Percentiles rank a stretch among this genome's conserved stretches.
Conservation (phyloP, 2,329 filamentous ascomycete species). For the Stagonosporopsis chrysanthemi region DNA sequence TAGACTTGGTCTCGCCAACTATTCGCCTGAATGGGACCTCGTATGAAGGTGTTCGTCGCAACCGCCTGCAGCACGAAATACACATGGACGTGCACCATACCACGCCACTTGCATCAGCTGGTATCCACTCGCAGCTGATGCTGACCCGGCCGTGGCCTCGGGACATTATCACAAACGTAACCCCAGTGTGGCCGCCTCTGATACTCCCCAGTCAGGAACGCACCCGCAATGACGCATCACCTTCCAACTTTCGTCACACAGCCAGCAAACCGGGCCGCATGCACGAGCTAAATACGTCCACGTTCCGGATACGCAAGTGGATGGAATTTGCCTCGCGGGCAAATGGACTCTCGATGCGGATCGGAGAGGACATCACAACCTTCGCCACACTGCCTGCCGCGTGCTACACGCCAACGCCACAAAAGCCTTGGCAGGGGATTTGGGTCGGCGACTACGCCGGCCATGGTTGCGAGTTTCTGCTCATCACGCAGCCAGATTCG, state of each 20-base stretch:
- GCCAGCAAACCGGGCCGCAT: slow-evolving; percentile 61
- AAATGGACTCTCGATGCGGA: slow-evolving; percentile 47
- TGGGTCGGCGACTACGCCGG: slow-evolving; percentile 91
- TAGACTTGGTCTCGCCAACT: slow-evolving; percentile 79
- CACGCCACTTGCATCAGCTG: slow-evolving; percentile 31
- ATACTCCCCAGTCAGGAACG: slow-evolving; percentile 70
- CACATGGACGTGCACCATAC: slow-evolving; percentile 54
- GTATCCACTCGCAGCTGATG: slow-evolving; percentile 71
- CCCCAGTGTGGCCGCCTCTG: slow-evolving; percentile 75
- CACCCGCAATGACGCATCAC: slow-evolving; percentile 58
- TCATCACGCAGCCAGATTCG: slow-evolving; percentile 77
- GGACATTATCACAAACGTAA: slow-evolving; percentile 48
- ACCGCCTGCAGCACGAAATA: slow-evolving; percentile 60
- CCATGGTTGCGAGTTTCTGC: slow-evolving; percentile 87
- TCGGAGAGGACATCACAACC: slow-evolving; percentile 63
- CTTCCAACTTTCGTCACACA: slow-evolving; percentile 52
- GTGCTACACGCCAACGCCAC: slow-evolving; percentile 79
- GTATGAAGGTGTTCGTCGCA: slow-evolving; percentile 36
- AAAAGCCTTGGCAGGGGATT: slow-evolving; percentile 87
- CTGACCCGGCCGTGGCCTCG: slow-evolving; percentile 64
- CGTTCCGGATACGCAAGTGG: slow-evolving; percentile 79
- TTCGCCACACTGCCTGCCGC: slow-evolving; percentile 77
- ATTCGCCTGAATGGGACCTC: slow-evolving; percentile 49
- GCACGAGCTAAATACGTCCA: slow-evolving; percentile 67
- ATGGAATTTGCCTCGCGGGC: slow-evolving; percentile 65